These are phyloP conservation scores for Cytidiella melzeri DNA, from an alignment of 768 basidiomycete genomes.

Conservation along the genomic window DNA sequence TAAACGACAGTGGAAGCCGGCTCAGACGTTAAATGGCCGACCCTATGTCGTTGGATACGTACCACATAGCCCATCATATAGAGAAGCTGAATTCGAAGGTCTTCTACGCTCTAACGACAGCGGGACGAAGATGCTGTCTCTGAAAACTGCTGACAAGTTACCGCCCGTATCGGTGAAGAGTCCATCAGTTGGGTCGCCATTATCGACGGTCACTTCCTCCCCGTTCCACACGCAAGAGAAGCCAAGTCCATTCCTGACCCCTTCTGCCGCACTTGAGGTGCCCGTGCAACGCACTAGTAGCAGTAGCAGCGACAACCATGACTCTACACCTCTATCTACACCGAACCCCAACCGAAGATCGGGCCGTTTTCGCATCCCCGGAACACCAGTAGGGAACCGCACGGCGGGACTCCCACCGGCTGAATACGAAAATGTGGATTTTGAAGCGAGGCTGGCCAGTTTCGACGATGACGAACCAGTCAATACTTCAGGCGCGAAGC, in stretches of 20 bases:
- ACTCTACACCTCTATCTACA: conserved; percentile 4
- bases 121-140: conserved; percentile 33
- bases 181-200: conserved; percentile 18
- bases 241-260: conserved; percentile 4
- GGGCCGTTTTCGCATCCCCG: conserved; percentile 55
- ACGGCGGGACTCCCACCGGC: conserved; percentile 53
- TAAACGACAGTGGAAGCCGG: conserved; percentile 69
- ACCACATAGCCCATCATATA: conserved; percentile 42
- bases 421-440: conserved; percentile 79
- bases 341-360: conserved; percentile 29
- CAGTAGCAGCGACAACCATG: conserved; percentile 4
- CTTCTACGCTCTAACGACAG: conserved; percentile 52
- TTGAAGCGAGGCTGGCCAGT: conserved; percentile 74
- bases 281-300: conserved; percentile 4
- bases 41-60: conserved; percentile 64
- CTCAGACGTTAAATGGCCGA: conserved; percentile 73
- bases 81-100: conserved; percentile 78
- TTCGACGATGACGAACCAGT: conserved; percentile 38
- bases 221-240: conserved; percentile 1
- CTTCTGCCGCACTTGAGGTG: background rate
- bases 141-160: conserved; percentile 15
- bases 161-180: conserved; percentile 18
- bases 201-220: conserved; percentile 1
- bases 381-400: conserved; percentile 45
- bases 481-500: conserved; percentile 29